Percentiles rank a stretch among this genome's conserved stretches.
Conservation (phyloP, 2,329 filamentous ascomycete genomes). For the Pseudogymnoascus sp. region DNA sequence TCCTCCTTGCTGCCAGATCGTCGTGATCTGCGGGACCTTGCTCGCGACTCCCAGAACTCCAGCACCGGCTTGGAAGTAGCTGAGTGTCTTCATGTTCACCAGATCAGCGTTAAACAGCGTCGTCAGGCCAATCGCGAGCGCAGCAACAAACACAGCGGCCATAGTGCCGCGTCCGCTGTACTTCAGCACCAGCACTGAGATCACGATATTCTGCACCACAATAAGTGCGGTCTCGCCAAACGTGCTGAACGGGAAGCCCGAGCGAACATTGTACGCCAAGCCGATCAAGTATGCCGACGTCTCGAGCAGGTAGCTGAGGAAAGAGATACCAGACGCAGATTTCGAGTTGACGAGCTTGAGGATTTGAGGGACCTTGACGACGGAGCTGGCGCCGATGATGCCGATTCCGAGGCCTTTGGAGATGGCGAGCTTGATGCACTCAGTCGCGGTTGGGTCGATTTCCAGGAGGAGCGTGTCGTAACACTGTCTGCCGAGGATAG, state of each 20-base stretch:
- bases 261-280: constrained; percentile 85
- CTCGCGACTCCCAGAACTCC: constrained; percentile 76
- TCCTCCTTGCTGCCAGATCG: constrained; percentile 75
- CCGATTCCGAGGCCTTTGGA: constrained; percentile 89
- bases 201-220: constrained; percentile 83
- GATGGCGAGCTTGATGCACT: constrained; percentile 81
- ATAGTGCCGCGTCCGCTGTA: constrained; percentile 62
- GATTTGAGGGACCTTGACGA: constrained; percentile 97
- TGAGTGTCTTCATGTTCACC: constrained; percentile 41
- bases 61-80: constrained; percentile 74
- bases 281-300: constrained; percentile 80
- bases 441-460: constrained; percentile 66
- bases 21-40: constrained; percentile 88
- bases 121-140: constrained; percentile 60
- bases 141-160: constrained; percentile 72
- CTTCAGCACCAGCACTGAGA: constrained; percentile 76
- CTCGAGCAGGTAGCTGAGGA: constrained; percentile 88
- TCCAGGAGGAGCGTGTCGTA: constrained; percentile 81
- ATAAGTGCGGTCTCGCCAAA: constrained; percentile 94
- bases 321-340: constrained; percentile 76
- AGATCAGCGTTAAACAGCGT: constrained; percentile 63
- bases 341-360: constrained; percentile 77
- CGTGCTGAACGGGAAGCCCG: constrained; percentile 90
- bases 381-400: constrained; percentile 81
- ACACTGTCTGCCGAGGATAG: constrained; percentile 75